Base-by-base conservation (phyloP, 2,329 filamentous ascomycete species). In the Fusarium haematococcum region DNA sequence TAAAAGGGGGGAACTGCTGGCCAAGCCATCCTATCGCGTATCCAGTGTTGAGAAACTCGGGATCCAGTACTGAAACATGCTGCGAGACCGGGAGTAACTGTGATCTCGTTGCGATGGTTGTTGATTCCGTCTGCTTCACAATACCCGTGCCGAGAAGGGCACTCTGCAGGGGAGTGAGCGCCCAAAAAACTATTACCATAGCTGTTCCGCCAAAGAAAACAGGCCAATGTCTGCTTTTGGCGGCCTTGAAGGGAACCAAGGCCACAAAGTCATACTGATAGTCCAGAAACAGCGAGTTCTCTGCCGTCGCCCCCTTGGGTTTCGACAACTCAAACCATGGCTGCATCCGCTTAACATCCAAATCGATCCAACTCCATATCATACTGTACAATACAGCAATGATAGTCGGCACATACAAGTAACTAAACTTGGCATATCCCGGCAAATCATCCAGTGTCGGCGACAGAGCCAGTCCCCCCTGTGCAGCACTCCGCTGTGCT, bases 261-360 rank as follows among this genome's bases (percentile, higher is more conserved):
- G 75, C 82, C 0, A 85, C 73, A 11, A 86, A 86, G 0, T 83
- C 80, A 0, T 79, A 82, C 0, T 89, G 89, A 41, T 92, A 92
- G 0, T 86, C 83, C 0, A 92, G 58, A 0, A 90, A 80, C 0
- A 92, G 18, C 0, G 88, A 90, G 1, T 88, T 75, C 7, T 82
- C 79, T 0, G 83, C 88, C 0, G 73, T 73, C 0, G 87, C 87
- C 0, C 89, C 90, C 0, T 77, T 73, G 0, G 74, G 16, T 11
- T 84, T 86, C 0, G 89, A 90, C 1, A 92, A 64, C 25, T 91
- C 88, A 13, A 90, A 86, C 83, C 87, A 92, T 0, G 90, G 90
- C 37, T 92, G 89, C 52, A 92, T 81, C 0, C 91, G 75, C 67
- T 91, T 90, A 0, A 85, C 81, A 39, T 92, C 88, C 0, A 92